These are phyloP conservation scores for Botrytis aclada DNA, from an alignment of 2,329 filamentous ascomycete species.

Conservation along the genomic window DNA sequence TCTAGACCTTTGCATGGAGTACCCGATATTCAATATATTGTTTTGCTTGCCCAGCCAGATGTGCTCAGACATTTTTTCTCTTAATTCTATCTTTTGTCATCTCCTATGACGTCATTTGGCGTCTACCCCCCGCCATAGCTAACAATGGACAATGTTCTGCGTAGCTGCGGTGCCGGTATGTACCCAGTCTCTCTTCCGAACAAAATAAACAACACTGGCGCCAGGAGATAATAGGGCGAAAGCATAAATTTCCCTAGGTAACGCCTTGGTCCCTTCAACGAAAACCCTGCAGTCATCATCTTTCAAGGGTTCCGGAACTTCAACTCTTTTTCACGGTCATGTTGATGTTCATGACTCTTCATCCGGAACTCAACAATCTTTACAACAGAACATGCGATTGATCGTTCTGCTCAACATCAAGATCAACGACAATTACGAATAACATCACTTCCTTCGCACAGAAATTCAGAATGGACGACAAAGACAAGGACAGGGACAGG, in stretches of 20 bases:
- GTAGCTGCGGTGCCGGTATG: neutral
- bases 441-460: neutral
- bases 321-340: slow-evolving; percentile 1
- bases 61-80: neutral
- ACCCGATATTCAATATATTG: no score
- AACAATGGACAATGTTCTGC: neutral
- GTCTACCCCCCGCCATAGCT: neutral
- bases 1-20: no score
- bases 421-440: neutral
- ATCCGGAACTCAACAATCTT: neutral
- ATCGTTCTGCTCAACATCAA: neutral
- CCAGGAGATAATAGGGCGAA: neutral
- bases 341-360: neutral
- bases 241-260: neutral
- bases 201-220: neutral
- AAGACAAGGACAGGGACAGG: neutral
- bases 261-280: neutral
- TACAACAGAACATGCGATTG: slow-evolving; percentile 1
- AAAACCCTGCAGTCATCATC: neutral
- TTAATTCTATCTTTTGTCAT: neutral
- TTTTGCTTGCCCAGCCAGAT: neutral
- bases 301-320: neutral
- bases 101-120: neutral
- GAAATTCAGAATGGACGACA: slow-evolving; percentile 18
- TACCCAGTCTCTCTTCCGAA: neutral